phyloP scores from a whole-genome alignment of 257 asterid species.

The Solanum gracilifrons region DNA sequence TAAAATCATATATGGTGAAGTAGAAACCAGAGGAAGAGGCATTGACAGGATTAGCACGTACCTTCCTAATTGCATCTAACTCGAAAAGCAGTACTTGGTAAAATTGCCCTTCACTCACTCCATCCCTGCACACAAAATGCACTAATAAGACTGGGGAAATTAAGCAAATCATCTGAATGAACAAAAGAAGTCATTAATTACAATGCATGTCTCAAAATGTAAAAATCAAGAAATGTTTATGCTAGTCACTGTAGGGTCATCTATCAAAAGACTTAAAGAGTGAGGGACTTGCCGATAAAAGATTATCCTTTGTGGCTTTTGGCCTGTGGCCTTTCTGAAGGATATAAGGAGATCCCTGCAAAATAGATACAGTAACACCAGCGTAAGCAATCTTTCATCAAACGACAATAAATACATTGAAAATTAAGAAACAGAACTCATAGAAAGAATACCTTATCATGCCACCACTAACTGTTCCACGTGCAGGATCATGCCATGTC shows the following conservation, averaged over 20 bases:
- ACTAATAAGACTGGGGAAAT: not conserved
- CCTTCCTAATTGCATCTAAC: conserved; percentile 95
- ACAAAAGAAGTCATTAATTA: not conserved
- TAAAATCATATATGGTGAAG: not conserved
- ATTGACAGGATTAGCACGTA: not conserved
- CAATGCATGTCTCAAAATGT: not conserved
- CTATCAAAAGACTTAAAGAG: not conserved
- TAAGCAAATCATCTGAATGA: not conserved
- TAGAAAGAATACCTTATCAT: conserved; percentile 61
- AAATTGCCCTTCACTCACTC: conserved; percentile 96
- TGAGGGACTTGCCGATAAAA: conserved; percentile 54
- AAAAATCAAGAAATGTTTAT: not conserved
- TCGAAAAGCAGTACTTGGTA: conserved; percentile 89
- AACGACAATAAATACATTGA: not conserved
- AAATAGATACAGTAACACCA: not conserved
- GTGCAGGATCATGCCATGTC: conserved; percentile 94
- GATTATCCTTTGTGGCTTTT: conserved; percentile 96
- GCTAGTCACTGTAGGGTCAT: not conserved
- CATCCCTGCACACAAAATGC: conserved; percentile 51
- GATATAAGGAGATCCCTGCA: conserved; percentile 94
- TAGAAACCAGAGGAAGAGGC: not conserved
- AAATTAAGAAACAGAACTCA: not conserved
- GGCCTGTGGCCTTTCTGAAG: conserved; percentile 95
- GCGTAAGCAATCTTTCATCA: not conserved
- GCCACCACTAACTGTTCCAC: conserved; percentile 96